Conservation (phyloP, 805 yeast species). For the Grigorovia jiainica region DNA sequence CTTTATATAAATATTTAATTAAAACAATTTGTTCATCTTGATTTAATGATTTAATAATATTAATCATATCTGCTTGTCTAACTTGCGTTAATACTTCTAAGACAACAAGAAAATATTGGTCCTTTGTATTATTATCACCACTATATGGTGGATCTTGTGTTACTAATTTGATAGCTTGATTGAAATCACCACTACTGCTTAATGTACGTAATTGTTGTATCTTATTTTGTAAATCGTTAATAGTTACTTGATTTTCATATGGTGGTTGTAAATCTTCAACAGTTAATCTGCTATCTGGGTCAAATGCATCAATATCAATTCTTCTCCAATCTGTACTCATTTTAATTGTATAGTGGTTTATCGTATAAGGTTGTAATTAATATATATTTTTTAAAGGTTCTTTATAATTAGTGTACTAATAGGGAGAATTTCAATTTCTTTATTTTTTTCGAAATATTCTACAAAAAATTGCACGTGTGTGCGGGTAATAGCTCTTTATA, state of each 20-base stretch:
- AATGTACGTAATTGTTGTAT: slow-evolving; percentile 50
- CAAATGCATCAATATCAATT: slow-evolving; percentile 86
- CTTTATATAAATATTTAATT: slow-evolving; percentile 76
- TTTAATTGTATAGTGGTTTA: not conserved
- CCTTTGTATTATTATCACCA: slow-evolving; percentile 42
- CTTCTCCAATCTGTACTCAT: slow-evolving; percentile 66
- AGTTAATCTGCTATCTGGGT: slow-evolving; percentile 65
- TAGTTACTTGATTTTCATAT: slow-evolving; percentile 38
- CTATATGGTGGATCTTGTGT: slow-evolving; percentile 79
- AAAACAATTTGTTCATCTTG: slow-evolving; percentile 65
- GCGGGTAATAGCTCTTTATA: no score
- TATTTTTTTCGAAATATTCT: no score
- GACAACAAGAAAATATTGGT: slow-evolving; percentile 43
- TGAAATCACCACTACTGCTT: slow-evolving; percentile 63
- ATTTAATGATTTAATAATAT: slow-evolving; percentile 48
- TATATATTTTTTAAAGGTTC: not conserved
- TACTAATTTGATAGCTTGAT: slow-evolving; percentile 53
- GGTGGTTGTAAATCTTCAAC: slow-evolving; percentile 56
- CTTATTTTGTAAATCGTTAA: slow-evolving; percentile 45
- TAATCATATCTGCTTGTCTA: slow-evolving; percentile 56
- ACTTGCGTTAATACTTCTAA: slow-evolving; percentile 63
- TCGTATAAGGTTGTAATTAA: no score
- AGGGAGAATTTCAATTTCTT: not conserved
- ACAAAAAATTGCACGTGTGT: no score
- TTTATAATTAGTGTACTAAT: not conserved